Evolutionary conservation across 257 asterid species (phyloP).

Genomic region (Haberlea rhodopensis): DNA sequence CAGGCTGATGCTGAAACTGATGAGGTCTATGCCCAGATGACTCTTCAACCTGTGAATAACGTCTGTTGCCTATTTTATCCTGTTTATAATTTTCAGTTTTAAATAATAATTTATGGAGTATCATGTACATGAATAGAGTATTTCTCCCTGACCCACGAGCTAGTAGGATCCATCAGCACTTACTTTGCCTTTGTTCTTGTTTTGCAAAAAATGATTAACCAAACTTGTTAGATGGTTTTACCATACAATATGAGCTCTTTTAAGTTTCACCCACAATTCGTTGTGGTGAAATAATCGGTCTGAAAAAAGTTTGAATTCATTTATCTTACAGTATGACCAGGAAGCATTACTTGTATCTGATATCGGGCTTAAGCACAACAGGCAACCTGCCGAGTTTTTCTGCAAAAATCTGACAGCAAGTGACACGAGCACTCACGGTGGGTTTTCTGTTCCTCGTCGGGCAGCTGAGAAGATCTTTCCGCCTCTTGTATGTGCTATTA

Average conservation of each 20-base stretch:
- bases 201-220: not conserved
- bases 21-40: conserved; percentile 98
- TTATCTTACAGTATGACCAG: conserved; percentile 64
- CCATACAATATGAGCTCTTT: not conserved
- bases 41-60: conserved; percentile 87
- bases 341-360: conserved; percentile 86
- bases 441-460: conserved; percentile 96
- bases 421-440: conserved; percentile 99
- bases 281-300: not conserved
- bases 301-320: conserved; percentile 20
- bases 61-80: conserved; percentile 30
- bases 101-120: not conserved
- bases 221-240: not conserved
- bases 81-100: conserved; percentile 6
- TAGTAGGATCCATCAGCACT: too few relatives aligned
- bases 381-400: conserved; percentile 88
- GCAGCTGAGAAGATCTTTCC: conserved; percentile 99
- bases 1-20: conserved; percentile 98
- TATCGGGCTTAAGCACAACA: conserved; percentile 72
- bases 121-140: not conserved
- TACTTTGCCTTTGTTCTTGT: too few relatives aligned
- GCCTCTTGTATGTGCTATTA: conserved; percentile 52
- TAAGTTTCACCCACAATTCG: not conserved
- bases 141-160: too few relatives aligned
- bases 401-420: conserved; percentile 97